A percentile compares a stretch with the other conserved stretches of the same genome.
Conservation (phyloP, 23 red algal species). For the Agarophyton chilense region DNA sequence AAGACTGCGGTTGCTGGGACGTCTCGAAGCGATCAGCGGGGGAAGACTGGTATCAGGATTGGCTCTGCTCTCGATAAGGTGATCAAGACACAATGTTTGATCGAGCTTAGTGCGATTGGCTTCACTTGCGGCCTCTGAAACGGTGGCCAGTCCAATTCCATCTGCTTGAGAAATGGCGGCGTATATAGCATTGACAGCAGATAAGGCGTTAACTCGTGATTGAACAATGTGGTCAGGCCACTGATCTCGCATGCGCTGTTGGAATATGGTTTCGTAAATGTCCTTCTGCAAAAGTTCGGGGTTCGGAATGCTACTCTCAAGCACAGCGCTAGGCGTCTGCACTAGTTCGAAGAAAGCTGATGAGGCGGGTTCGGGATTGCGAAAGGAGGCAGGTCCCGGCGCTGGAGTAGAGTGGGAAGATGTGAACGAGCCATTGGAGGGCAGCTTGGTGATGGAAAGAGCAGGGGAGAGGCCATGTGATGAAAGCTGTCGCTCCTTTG, state of each 20-base stretch:
- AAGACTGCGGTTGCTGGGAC: conserved; percentile 17
- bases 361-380: background rate
- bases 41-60: background rate
- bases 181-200: conserved; percentile 21
- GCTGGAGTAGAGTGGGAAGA: conserved; percentile 12
- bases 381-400: background rate
- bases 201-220: conserved; percentile 37
- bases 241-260: conserved; percentile 41
- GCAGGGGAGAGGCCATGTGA: background rate
- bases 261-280: conserved; percentile 63
- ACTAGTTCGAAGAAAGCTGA: background rate
- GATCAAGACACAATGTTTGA: conserved; percentile 38
- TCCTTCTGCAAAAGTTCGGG: conserved; percentile 50
- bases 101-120: background rate
- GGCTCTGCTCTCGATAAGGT: conserved; percentile 38
- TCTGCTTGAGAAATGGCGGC: conserved; percentile 31
- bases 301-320: conserved; percentile 59
- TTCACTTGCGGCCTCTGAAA: background rate
- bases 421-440: conserved; percentile 2
- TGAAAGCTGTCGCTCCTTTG: conserved; percentile 12
- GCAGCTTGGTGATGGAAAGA: background rate
- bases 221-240: conserved; percentile 52
- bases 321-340: conserved; percentile 36
- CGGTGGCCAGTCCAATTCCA: conserved; percentile 44
- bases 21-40: background rate